Evolutionary conservation across 768 basidiomycete genomes (phyloP).

Genomic region (Amanita molliuscula): DNA sequence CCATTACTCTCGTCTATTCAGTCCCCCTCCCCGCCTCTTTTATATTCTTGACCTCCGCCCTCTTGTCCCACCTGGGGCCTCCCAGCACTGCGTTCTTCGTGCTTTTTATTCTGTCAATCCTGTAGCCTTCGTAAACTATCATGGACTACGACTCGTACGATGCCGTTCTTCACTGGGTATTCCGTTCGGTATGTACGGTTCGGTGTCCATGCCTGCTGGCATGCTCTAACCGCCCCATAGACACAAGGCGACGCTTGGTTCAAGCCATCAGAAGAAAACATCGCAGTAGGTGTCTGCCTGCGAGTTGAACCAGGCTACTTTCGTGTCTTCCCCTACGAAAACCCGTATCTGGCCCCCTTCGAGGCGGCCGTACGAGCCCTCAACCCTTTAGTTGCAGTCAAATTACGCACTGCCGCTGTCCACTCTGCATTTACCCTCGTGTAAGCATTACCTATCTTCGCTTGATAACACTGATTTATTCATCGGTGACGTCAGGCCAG

Average conservation of each 20-base stretch:
- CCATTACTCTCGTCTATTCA: background rate
- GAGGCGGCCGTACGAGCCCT: constrained; percentile 66
- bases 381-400: constrained; percentile 81
- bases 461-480: background rate
- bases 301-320: constrained; percentile 59
- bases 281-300: constrained; percentile 71
- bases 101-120: constrained; percentile 18
- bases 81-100: constrained; percentile 23
- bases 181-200: constrained; percentile 45
- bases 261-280: constrained; percentile 75
- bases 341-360: constrained; percentile 69
- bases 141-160: constrained; percentile 81
- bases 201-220: constrained; percentile 8
- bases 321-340: constrained; percentile 81
- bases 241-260: constrained; percentile 83
- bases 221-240: constrained; percentile 21
- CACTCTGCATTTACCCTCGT: constrained; percentile 67
- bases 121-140: constrained; percentile 22
- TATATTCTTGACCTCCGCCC: constrained; percentile 21
- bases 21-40: constrained; percentile 20
- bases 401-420: constrained; percentile 68
- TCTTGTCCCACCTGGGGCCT: constrained; percentile 13
- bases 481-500: constrained; percentile 28
- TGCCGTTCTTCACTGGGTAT: constrained; percentile 71
- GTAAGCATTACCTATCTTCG: constrained; percentile 27